Conservation (phyloP, 2,329 filamentous ascomycete genomes). For the Scleromitrula shiraiana region DNA sequence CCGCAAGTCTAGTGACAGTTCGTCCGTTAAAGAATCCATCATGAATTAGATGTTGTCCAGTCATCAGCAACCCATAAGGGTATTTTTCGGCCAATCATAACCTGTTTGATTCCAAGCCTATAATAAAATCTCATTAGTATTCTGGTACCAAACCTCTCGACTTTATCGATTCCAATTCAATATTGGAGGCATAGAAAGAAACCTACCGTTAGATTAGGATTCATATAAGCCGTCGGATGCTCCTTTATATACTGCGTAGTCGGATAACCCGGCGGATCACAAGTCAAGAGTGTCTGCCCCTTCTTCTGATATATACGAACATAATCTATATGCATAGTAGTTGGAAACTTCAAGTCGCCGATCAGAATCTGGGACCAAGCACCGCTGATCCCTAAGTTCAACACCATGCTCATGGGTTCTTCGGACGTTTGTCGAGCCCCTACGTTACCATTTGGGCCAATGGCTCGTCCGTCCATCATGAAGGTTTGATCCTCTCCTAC, state of each 20-base stretch:
- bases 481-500: slow-evolving; percentile 43
- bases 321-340: slow-evolving; percentile 46
- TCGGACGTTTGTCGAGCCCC: slow-evolving; percentile 39
- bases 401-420: slow-evolving; percentile 46
- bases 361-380: slow-evolving; percentile 42
- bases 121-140: not conserved
- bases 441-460: slow-evolving; percentile 47
- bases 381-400: slow-evolving; percentile 45
- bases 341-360: slow-evolving; percentile 38
- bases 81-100: slow-evolving; percentile 27
- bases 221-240: slow-evolving; percentile 53
- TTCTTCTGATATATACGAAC: slow-evolving; percentile 46
- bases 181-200: not conserved
- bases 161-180: no score
- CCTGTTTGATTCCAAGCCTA: slow-evolving; percentile 19
- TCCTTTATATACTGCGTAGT: slow-evolving; percentile 59
- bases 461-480: slow-evolving; percentile 42
- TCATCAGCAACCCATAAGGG: slow-evolving; percentile 20
- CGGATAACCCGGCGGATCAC: slow-evolving; percentile 50
- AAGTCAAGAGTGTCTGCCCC: slow-evolving; percentile 41
- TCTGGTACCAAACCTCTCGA: no score
- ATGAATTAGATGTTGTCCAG: no score
- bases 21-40: no score
- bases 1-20: no score
- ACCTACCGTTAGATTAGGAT: slow-evolving; percentile 45